Percentiles rank a stretch among this genome's conserved stretches.
These are phyloP conservation scores for Karstenula rhodostoma DNA, from an alignment of 2,329 filamentous ascomycete species.

Conservation along the genomic window DNA sequence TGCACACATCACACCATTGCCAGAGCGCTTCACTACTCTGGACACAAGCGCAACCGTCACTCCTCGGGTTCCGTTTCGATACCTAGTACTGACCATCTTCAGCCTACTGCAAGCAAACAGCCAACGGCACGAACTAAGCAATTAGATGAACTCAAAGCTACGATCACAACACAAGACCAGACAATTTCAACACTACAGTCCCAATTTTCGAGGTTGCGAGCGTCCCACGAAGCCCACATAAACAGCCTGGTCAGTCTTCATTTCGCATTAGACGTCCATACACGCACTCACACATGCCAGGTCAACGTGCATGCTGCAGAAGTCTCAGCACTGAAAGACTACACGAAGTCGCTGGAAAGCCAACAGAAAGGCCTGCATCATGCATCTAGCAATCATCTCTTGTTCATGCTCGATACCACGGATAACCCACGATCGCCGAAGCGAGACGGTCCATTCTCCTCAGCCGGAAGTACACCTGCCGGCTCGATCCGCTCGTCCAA, in stretches of 20 bases:
- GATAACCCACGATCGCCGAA: conserved; percentile 32
- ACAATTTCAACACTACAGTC: conserved; percentile 44
- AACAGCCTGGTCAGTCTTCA: conserved; percentile 36
- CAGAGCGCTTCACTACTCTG: not conserved
- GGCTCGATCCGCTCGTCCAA: conserved; percentile 32
- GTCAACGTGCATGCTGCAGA: conserved; percentile 50
- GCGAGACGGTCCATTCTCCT: conserved; percentile 28
- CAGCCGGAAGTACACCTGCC: conserved; percentile 29
- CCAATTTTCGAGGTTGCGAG: conserved; percentile 47
- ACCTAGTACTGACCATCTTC: conserved; percentile 11
- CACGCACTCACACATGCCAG: not conserved
- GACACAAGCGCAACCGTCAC: not conserved
- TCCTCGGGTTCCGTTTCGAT: not conserved
- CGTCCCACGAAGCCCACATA: conserved; percentile 51
- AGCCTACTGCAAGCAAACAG: conserved; percentile 29
- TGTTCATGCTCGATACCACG: conserved; percentile 36
- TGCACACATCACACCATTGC: not conserved
- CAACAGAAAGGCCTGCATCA: conserved; percentile 42
- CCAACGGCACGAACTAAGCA: conserved; percentile 29
- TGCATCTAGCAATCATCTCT: conserved; percentile 39
- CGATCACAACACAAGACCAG: conserved; percentile 40
- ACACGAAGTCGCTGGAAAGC: conserved; percentile 50
- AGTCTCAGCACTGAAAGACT: conserved; percentile 48
- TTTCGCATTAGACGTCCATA: not conserved
- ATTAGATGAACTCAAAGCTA: conserved; percentile 39